Evolutionary conservation across 768 basidiomycete species (phyloP), one percentile per base, ranked within the genome.

Genomic region (Agaricus subrufescens): DNA sequence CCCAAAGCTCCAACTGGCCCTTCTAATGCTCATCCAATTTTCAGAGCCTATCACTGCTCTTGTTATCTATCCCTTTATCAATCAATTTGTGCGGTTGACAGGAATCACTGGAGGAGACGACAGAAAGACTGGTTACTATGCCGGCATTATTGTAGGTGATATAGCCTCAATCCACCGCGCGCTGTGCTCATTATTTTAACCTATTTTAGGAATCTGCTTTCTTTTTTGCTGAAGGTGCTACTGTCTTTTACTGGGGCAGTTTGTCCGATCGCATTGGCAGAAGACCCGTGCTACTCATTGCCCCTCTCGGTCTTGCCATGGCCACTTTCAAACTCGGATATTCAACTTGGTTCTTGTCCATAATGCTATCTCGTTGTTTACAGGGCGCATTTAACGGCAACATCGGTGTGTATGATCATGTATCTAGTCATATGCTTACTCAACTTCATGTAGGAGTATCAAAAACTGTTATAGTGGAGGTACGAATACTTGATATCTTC

Each of bases 401-500:
- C 44, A 62, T 62, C 37, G 65, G 61, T 66, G 44, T 8, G 55
- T 62, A 19, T 25, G 19, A 46, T 39, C 10, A 34, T 54, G 3
- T 14, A 38, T 8, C 31, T 27, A 39, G 27, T 7, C 2, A 10
- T 8, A 14, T 19, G 12, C 2, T 19, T 14, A 11, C 5, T 27
- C 38, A 56, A 48, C 46, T 14, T 12, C 30, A 27, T 29, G 8
- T 39, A 76, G 77, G 76, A 4, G 76, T 78, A 3, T 62, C 75
- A 3, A 80, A 75, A 61, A 77, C 70, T 46, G 67, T 78, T 1
- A 71, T 79, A 31, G 77, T 72, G 19, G 80, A 82, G 70, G 76
- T 77, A 52, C 15, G 49, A 31, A 3, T 15, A 14, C 45, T 29
- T 30, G n/a, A 23, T 1, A 4, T 7, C 31, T 26, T 4, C 23